Base-by-base conservation (phyloP, 164 flowering plant genomes). In the Stephania cephalantha region DNA sequence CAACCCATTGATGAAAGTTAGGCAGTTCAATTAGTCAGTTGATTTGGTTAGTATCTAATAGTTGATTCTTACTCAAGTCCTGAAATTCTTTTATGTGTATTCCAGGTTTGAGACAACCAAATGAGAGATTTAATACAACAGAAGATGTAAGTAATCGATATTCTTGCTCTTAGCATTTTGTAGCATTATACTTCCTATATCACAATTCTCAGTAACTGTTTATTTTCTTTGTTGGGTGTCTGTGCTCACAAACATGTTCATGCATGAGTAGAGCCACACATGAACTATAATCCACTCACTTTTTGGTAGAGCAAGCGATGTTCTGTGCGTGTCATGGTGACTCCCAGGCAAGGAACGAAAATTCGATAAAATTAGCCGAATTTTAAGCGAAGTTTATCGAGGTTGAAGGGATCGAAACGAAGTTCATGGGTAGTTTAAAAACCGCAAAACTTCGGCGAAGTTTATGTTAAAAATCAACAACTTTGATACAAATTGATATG, bases 111-210 rank as follows among this genome's bases (percentile, higher is more conserved):
- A 83, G 72, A 78, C 45, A 75, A 52, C 74, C 79, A 5, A 53
- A 46, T 71, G 75, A 78, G 72, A 80, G 68, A 71, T 79, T 79
- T 63, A 29, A 45, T 80, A 68, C 17, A 29, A 69, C 76, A 82
- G 79, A 85, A 78, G 91, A 84, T 77, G 92, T 90, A 89, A 87
- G 94, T 81, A 78, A 71, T 79, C 63, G 74, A 74, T 75, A 76
- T 77, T 78, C 78, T 70, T 81, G 67, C 46, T 1, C 73, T 53
- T 58, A 22, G 58, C 58, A 22, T 55, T 68, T 71, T 46, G 29
- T 66, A 44, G 17, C 74, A 64, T 63, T 12, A 10, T 25, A 35
- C 10, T 35, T 73, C 2, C 44, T 46, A 66, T 20, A 64, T 20
- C 12, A 6, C 30, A 30, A 25, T 50, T 2, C 55, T 50, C 55